A percentile compares a stretch with the other conserved stretches of the same genome.
Evolutionary conservation across 2,329 filamentous ascomycete genomes (phyloP).

Genomic region (Penicillium sclerotiorum): DNA sequence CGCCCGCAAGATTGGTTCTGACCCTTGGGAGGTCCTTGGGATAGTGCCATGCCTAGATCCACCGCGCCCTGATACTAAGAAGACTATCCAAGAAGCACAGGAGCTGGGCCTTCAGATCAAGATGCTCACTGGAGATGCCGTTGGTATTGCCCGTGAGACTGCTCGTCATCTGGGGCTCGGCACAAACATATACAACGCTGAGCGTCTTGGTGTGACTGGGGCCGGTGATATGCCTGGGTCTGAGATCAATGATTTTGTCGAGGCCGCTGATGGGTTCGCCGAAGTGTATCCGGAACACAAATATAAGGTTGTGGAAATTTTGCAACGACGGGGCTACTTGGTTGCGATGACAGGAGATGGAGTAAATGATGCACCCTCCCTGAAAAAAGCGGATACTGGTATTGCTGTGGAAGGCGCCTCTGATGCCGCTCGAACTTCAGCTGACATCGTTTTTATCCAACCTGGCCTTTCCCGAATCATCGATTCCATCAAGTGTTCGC

Average conservation of each 20-base stretch:
- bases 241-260: conserved; percentile 92
- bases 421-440: conserved; percentile 85
- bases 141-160: conserved; percentile 89
- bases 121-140: conserved; percentile 94
- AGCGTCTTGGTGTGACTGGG: conserved; percentile 85
- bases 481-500: conserved; percentile 87
- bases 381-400: conserved; percentile 95
- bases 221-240: conserved; percentile 92
- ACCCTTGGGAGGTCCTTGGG: conserved; percentile 86
- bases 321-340: conserved; percentile 89
- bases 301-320: conserved; percentile 90
- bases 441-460: conserved; percentile 91
- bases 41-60: conserved; percentile 95
- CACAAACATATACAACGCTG: conserved; percentile 92
- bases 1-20: conserved; percentile 81
- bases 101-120: conserved; percentile 85
- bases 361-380: conserved; percentile 89
- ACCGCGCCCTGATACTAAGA: conserved; percentile 85
- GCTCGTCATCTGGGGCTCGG: conserved; percentile 88
- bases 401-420: conserved; percentile 93
- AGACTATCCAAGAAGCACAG: conserved; percentile 89
- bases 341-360: conserved; percentile 96
- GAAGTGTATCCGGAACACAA: conserved; percentile 96
- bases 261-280: conserved; percentile 92
- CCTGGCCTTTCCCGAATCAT: conserved; percentile 91